These are phyloP conservation scores for Vachellia pachyceras DNA, from an alignment of 306 rosid species.

Conservation along the genomic window DNA sequence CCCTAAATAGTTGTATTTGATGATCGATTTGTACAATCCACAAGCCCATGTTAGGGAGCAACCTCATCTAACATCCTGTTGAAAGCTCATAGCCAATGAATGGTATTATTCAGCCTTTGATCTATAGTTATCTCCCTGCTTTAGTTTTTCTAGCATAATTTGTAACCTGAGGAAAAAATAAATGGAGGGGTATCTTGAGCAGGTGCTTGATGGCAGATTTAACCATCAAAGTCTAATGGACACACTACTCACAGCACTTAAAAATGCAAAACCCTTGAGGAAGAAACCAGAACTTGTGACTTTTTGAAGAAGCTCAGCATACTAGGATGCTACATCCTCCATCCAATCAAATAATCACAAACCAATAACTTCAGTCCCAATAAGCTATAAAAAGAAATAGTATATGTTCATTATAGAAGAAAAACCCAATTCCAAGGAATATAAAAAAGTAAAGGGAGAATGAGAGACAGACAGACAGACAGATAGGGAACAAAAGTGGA, in stretches of 20 bases:
- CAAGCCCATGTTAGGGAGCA: background rate
- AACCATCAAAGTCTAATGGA: conserved; percentile 19
- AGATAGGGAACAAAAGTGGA: background rate
- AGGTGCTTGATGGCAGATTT: background rate
- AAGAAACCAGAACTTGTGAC: conserved; percentile 22
- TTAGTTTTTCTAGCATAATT: background rate
- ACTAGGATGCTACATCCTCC: background rate
- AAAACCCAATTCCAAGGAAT: conserved; percentile 1
- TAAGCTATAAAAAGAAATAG: background rate
- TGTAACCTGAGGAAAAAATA: background rate
- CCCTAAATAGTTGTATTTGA: background rate
- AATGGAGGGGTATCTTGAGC: conserved; percentile 26
- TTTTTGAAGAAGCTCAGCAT: conserved; percentile 34
- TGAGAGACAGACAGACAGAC: background rate
- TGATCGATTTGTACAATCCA: background rate
- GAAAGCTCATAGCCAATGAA: background rate
- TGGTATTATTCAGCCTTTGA: background rate
- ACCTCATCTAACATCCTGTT: background rate
- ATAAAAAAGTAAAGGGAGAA: background rate
- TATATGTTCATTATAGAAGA: background rate
- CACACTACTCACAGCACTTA: conserved; percentile 18
- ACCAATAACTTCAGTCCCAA: conserved; percentile 40
- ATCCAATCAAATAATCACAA: background rate
- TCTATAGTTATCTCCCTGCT: background rate
- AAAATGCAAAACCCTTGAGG: conserved; percentile 28